These are phyloP conservation scores for Grammothele lineata DNA, from an alignment of 768 basidiomycete species.

Conservation along the genomic window DNA sequence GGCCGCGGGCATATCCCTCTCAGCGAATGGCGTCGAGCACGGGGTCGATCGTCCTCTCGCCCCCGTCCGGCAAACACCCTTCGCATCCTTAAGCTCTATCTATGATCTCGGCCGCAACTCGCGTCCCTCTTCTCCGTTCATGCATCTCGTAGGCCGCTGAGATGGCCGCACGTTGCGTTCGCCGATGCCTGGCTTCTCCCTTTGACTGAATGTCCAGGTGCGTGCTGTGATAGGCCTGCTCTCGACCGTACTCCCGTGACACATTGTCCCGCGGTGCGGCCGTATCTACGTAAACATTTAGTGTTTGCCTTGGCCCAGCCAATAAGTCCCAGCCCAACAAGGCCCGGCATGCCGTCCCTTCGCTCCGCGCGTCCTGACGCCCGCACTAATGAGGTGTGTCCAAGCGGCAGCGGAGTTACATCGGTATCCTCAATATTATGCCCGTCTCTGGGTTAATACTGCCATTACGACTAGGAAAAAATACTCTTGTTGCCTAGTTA, in stretches of 20 bases:
- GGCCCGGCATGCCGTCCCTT: no score
- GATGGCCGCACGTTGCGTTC: no score
- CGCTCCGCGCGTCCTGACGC: no score
- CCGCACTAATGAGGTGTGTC: no score
- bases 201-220: slow-evolving; percentile 11
- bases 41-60: slow-evolving; percentile 1
- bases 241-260: background rate
- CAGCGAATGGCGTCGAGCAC: slow-evolving; percentile 17
- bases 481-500: no score
- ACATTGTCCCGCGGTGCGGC: background rate
- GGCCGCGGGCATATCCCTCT: slow-evolving; percentile 6
- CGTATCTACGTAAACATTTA: slow-evolving; percentile 11
- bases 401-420: no score
- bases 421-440: no score
- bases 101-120: no score
- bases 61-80: background rate
- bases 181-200: background rate
- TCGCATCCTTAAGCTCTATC: background rate
- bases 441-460: no score
- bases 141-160: no score
- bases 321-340: slow-evolving; percentile 2
- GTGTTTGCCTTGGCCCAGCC: slow-evolving; percentile 12
- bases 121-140: no score
- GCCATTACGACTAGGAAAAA: no score
- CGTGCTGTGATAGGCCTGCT: slow-evolving; percentile 5